Evolutionary conservation across 306 rosid genomes (phyloP).

Genomic region (Begonia fuchsioides): DNA sequence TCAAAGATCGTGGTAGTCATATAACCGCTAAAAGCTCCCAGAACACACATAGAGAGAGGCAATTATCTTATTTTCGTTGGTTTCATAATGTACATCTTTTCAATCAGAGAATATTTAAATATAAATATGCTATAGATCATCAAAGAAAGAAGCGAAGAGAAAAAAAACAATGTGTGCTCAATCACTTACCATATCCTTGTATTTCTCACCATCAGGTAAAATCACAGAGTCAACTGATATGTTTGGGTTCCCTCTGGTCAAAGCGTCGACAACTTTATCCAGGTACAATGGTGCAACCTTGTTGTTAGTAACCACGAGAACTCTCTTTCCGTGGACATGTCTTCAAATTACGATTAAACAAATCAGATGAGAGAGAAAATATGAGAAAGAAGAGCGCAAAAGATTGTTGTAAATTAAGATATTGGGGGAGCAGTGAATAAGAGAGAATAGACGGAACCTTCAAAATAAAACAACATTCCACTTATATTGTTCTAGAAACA

Average conservation of each 20-base stretch:
- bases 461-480: too few relatives aligned
- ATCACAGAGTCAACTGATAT: constrained; percentile 70
- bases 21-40: neutral
- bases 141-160: constrained; percentile 2
- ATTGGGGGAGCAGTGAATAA: too few relatives aligned
- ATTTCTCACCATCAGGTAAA: constrained; percentile 83
- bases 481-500: too few relatives aligned
- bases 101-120: too few relatives aligned
- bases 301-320: constrained; percentile 69
- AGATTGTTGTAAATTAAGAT: too few relatives aligned
- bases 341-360: constrained; percentile 12
- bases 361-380: too few relatives aligned
- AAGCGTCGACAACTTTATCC: constrained; percentile 60
- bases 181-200: constrained; percentile 77
- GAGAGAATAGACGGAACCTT: too few relatives aligned
- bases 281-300: constrained; percentile 68
- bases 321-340: constrained; percentile 93
- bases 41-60: too few relatives aligned
- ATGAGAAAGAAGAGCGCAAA: too few relatives aligned
- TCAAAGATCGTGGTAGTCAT: constrained; percentile 13
- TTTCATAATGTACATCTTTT: too few relatives aligned
- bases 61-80: too few relatives aligned
- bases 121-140: too few relatives aligned
- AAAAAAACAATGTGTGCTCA: constrained; percentile 1
- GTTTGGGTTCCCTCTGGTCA: constrained; percentile 61